Base-by-base conservation (phyloP, 2,329 filamentous ascomycete genomes). In the Coniochaeta ligniaria region DNA sequence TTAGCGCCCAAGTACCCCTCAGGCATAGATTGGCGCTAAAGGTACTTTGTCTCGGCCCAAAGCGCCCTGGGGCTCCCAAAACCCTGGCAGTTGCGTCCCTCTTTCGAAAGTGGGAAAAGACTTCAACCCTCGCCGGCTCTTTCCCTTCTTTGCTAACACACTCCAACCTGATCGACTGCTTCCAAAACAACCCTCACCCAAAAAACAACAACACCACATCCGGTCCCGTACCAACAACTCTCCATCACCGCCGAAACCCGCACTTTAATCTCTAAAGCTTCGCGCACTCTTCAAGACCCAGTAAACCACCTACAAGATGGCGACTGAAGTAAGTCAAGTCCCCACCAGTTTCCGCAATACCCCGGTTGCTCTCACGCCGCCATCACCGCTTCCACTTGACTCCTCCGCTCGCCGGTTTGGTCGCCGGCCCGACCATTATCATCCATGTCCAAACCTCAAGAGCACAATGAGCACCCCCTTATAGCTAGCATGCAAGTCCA, bases 61-160 rank as follows among this genome's bases (percentile, higher is more conserved):
- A 57, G 28, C 22, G 9, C 31, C 54, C 28, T 2, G 2, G 28
- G 14, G 14, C 28, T 38, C 54, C 54, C 54, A 22, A 57, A 57
- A 38, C 52, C 31, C 54, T 57, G 28, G 54, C n/a, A 57, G 31
- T 38, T 57, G 54, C 54, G 28, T 36, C 54, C 31, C 31, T 57
- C 56, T 45, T 35, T 58, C 56, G 22, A 57, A 57, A 57, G 55
- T 45, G 35, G 56, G 36, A 43, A 58, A 58, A 43, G n/a, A 58
- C 56, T 58, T 41, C 56, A 58, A 58, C 35, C 38, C 56, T 31
- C 56, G 17, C 56, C 16, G 35, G 56, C 35, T 24, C 35, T 58
- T 45, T 58, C 56, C 56, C 22, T 58, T 31, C 33, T 20, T 22
- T 33, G 17, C 35, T 35, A 58, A 45, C 36, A 45, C 56, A n/a